Conservation (phyloP, 1,139 yeast species). For the Dujonia santamariae region DNA sequence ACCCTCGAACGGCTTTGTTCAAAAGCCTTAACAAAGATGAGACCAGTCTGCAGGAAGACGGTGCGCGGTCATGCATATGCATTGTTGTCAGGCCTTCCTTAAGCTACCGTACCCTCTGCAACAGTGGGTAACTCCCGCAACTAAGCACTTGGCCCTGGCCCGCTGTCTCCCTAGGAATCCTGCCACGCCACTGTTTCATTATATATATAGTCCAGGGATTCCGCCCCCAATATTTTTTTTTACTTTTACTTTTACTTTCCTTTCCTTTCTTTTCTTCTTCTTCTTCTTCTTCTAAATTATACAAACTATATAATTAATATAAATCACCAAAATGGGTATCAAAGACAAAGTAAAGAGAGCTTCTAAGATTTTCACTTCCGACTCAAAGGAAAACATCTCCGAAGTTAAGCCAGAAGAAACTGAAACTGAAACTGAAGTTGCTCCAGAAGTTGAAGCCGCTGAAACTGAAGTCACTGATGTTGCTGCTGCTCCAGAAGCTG, state of each 20-base stretch:
- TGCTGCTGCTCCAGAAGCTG: slow-evolving; percentile 20
- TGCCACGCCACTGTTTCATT: too few species aligned
- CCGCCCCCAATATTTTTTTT: background rate
- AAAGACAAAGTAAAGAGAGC: slow-evolving; percentile 47
- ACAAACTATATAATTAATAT: slow-evolving; percentile 1
- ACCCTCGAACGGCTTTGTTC: too few species aligned
- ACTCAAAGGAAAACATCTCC: slow-evolving; percentile 26
- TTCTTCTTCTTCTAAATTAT: background rate
- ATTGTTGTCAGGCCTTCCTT: too few species aligned
- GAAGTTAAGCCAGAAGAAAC: slow-evolving; percentile 11
- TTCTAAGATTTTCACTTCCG: slow-evolving; percentile 36
- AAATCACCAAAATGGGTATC: slow-evolving; percentile 36
- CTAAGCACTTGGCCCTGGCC: too few species aligned
- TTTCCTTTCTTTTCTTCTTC: background rate
- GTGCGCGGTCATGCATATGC: too few species aligned
- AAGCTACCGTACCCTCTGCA: too few species aligned
- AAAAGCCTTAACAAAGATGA: too few species aligned
- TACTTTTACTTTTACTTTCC: background rate
- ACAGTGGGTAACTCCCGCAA: too few species aligned
- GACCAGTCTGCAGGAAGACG: too few species aligned
- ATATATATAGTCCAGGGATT: too few species aligned
- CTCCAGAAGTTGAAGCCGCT: slow-evolving; percentile 14
- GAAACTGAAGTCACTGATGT: slow-evolving; percentile 17
- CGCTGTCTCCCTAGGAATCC: too few species aligned
- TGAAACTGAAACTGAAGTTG: slow-evolving; percentile 11